Evolutionary conservation across 2,329 filamentous ascomycete species (phyloP).

Genomic region (Pleoardoris graminearum): DNA sequence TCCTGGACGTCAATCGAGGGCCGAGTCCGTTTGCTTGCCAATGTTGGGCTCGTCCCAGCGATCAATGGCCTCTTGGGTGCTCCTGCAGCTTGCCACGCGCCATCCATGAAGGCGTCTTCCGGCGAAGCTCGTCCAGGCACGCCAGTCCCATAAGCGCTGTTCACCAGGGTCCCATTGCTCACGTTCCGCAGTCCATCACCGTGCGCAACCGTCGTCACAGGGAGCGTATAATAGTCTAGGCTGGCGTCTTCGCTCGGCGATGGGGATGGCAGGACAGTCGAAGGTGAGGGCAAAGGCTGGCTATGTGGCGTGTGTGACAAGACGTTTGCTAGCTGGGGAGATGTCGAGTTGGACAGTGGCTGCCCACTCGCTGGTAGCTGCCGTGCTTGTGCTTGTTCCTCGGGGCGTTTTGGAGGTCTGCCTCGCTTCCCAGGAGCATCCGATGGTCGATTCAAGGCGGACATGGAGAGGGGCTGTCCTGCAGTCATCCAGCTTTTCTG

Average conservation of each 20-base stretch:
- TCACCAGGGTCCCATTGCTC: background rate
- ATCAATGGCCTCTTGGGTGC: background rate
- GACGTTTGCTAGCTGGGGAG: conserved; percentile 39
- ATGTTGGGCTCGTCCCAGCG: background rate
- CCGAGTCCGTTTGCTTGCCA: conserved; percentile 8
- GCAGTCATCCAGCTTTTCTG: conserved; percentile 40
- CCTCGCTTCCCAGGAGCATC: conserved; percentile 11
- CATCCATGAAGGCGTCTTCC: conserved; percentile 1
- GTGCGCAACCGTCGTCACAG: background rate
- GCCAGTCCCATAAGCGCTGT: background rate
- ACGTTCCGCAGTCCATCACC: background rate
- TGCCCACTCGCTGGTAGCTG: conserved; percentile 1
- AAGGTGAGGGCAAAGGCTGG: conserved; percentile 7
- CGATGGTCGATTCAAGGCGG: background rate
- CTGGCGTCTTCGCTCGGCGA: conserved; percentile 61
- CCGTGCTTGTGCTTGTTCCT: conserved; percentile 1
- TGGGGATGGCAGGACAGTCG: conserved; percentile 61
- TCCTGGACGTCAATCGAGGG: background rate
- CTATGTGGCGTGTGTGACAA: conserved; percentile 10
- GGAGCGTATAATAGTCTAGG: background rate
- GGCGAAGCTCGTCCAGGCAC: background rate
- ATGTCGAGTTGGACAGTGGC: conserved; percentile 38
- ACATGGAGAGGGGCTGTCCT: background rate
- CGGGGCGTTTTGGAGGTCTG: conserved; percentile 16
- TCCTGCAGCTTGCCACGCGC: background rate